Evolutionary conservation across 257 asterid species (phyloP).

Genomic region (Salvia miltiorrhiza): DNA sequence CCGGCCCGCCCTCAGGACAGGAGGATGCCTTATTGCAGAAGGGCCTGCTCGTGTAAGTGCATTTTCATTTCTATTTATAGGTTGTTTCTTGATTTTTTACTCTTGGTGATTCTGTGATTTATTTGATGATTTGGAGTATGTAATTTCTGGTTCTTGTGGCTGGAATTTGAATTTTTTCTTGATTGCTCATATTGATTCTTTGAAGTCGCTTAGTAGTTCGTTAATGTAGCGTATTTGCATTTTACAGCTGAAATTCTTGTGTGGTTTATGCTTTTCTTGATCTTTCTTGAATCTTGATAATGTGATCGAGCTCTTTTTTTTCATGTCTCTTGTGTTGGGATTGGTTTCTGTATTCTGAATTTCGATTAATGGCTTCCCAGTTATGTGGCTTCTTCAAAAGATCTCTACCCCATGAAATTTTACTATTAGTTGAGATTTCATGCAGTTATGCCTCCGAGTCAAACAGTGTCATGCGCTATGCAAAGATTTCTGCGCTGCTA

Average conservation of each 20-base stretch:
- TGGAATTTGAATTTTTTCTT: not conserved
- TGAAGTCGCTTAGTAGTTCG: not conserved
- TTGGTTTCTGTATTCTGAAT: not conserved
- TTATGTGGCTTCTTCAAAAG: not conserved
- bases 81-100: not conserved
- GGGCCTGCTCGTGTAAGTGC: not conserved
- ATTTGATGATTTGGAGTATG: not conserved
- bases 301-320: too few species aligned
- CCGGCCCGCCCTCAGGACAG: too few species aligned
- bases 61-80: not conserved
- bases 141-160: not conserved
- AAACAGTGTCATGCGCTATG: not conserved
- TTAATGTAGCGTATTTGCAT: too few species aligned
- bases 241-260: not conserved
- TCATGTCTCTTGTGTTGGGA: not conserved
- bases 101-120: not conserved
- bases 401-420: not conserved
- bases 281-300: not conserved
- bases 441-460: not conserved
- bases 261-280: not conserved
- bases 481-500: constrained; percentile 1
- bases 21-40: not conserved
- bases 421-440: not conserved
- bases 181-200: not conserved
- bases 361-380: not conserved